phyloP scores from a whole-genome alignment of 2,329 filamentous ascomycete genomes.

The Lachnellula subtilissima region DNA sequence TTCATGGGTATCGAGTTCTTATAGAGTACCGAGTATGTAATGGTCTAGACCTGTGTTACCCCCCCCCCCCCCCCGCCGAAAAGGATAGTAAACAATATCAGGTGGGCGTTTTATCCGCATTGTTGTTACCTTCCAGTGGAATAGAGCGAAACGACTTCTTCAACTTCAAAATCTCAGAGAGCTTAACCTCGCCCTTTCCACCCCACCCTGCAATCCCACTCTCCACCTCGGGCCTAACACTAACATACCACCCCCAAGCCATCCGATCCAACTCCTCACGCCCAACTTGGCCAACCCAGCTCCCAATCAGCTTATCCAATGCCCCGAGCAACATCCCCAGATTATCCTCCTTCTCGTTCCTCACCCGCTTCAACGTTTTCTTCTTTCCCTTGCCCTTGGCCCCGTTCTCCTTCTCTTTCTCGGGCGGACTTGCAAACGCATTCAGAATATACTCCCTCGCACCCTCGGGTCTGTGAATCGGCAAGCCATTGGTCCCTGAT shows the following conservation, averaged over 20 bases:
- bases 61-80: no score
- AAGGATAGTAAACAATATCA: no score
- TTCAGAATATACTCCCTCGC: slow-evolving; percentile 56
- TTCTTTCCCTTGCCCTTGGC: slow-evolving; percentile 39
- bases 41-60: no score
- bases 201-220: slow-evolving; percentile 76
- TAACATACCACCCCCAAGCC: slow-evolving; percentile 79
- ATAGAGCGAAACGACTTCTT: slow-evolving; percentile 35
- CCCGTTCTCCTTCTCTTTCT: slow-evolving; percentile 10
- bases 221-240: slow-evolving; percentile 71
- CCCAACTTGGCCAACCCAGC: slow-evolving; percentile 64
- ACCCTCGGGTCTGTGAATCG: slow-evolving; percentile 69
- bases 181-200: slow-evolving; percentile 65
- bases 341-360: slow-evolving; percentile 63
- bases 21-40: no score
- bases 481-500: slow-evolving; percentile 46
- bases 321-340: slow-evolving; percentile 65
- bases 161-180: slow-evolving; percentile 62
- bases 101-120: no score
- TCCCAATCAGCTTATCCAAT: slow-evolving; percentile 65
- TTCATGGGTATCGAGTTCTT: no score
- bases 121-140: no score
- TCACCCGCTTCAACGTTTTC: slow-evolving; percentile 46
- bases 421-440: slow-evolving; percentile 47
- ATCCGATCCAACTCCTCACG: slow-evolving; percentile 65